phyloP scores from a whole-genome alignment of 176 grass and related monocot genomes.

The Oryza nivara region DNA sequence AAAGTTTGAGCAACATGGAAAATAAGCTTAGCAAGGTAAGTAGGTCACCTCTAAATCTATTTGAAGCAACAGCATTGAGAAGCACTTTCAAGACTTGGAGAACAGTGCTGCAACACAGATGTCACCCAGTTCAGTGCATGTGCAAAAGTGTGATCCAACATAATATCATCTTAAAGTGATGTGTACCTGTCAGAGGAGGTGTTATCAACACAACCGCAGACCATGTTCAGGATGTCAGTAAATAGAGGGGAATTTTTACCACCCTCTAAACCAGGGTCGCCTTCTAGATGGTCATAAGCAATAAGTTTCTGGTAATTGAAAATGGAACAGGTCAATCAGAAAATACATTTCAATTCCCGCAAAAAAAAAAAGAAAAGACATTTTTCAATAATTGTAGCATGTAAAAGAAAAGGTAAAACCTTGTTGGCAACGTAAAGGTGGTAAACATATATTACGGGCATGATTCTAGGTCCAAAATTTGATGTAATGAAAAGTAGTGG shows the following conservation, averaged over 20 bases:
- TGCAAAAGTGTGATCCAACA: slow-evolving; percentile 27
- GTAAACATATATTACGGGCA: slow-evolving; percentile 8
- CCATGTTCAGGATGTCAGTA: slow-evolving; percentile 84
- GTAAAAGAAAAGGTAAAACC: slow-evolving; percentile 31
- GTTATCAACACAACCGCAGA: slow-evolving; percentile 94
- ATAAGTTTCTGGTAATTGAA: slow-evolving; percentile 91
- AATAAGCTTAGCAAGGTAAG: slow-evolving; percentile 23
- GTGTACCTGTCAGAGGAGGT: slow-evolving; percentile 90
- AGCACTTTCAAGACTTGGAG: slow-evolving; percentile 99
- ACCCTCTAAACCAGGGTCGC: slow-evolving; percentile 93
- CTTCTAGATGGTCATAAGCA: slow-evolving; percentile 99
- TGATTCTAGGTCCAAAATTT: slow-evolving; percentile 19
- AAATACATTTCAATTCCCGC: not conserved
- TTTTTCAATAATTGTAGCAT: slow-evolving; percentile 4
- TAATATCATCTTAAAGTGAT: slow-evolving; percentile 35
- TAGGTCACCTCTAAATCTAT: slow-evolving; percentile 91
- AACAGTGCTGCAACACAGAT: slow-evolving; percentile 71
- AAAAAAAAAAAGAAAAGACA: no score
- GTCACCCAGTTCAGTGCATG: slow-evolving; percentile 39
- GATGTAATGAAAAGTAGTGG: not conserved
- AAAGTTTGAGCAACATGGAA: slow-evolving; percentile 8
- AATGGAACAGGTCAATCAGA: slow-evolving; percentile 52
- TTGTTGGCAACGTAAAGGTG: slow-evolving; percentile 20
- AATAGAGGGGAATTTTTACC: slow-evolving; percentile 91
- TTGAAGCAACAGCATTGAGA: slow-evolving; percentile 97